Percentiles rank a stretch among this genome's conserved stretches.
Evolutionary conservation across 2,329 filamentous ascomycete genomes (phyloP).

Genomic region (Epichloe gansuensis): DNA sequence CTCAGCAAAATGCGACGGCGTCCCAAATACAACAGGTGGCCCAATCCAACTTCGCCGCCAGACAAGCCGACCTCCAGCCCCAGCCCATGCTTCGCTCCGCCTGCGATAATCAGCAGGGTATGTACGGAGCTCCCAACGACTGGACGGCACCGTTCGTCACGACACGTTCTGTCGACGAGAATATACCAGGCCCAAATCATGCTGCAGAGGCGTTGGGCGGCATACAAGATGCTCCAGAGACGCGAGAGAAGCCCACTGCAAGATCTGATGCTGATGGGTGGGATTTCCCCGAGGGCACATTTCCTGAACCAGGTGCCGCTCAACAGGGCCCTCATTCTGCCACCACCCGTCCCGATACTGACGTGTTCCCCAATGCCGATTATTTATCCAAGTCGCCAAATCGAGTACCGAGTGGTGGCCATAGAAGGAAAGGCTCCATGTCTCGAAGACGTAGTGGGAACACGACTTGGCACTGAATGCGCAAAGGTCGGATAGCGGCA

Average conservation of each 20-base stretch:
- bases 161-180: conserved; percentile 23
- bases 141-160: conserved; percentile 24
- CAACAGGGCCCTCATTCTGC: conserved; percentile 33
- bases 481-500: conserved; percentile 56
- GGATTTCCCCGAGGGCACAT: conserved; percentile 81
- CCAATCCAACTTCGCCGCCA: conserved; percentile 21
- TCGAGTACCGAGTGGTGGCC: conserved; percentile 47
- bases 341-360: conserved; percentile 66
- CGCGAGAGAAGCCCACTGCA: conserved; percentile 33
- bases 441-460: conserved; percentile 61
- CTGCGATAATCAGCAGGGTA: conserved; percentile 33
- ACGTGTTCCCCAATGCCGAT: conserved; percentile 74
- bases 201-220: conserved; percentile 26
- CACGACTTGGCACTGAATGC: conserved; percentile 43
- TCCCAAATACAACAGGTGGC: conserved; percentile 33
- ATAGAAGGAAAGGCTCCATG: conserved; percentile 72
- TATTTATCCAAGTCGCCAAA: conserved; percentile 71
- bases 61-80: conserved; percentile 27
- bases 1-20: conserved; percentile 50
- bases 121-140: conserved; percentile 26
- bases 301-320: conserved; percentile 39
- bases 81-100: conserved; percentile 42
- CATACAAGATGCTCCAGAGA: conserved; percentile 28
- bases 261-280: conserved; percentile 60
- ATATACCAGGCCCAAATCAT: conserved; percentile 22